Evolutionary conservation across 805 yeast species (phyloP).

Genomic region (Yamadazyma nakazawae): DNA sequence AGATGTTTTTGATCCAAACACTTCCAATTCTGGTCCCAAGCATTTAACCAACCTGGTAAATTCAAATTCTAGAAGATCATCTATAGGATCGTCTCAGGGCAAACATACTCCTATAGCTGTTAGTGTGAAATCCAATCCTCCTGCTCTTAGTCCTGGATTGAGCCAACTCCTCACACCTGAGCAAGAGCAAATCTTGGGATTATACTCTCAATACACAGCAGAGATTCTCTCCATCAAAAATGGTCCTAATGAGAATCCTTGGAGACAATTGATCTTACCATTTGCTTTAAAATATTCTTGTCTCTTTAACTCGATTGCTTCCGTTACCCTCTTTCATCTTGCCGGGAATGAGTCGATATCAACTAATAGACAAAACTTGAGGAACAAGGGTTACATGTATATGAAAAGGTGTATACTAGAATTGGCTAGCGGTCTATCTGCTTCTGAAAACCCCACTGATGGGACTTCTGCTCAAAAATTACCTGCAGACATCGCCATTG

Average conservation of each 20-base stretch:
- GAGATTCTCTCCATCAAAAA: slow-evolving; percentile 59
- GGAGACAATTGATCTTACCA: slow-evolving; percentile 59
- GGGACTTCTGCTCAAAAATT: slow-evolving; percentile 20
- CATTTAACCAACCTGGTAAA: neutral
- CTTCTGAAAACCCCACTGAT: slow-evolving; percentile 12
- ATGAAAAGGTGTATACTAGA: slow-evolving; percentile 61
- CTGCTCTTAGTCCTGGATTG: neutral
- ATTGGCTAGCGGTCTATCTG: slow-evolving; percentile 52
- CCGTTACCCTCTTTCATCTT: slow-evolving; percentile 63
- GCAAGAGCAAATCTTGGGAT: slow-evolving; percentile 32
- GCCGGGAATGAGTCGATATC: slow-evolving; percentile 37
- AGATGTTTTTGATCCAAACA: slow-evolving; percentile 6
- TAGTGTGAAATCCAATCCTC: slow-evolving; percentile 8
- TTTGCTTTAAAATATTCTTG: slow-evolving; percentile 54
- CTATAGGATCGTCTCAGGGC: neutral
- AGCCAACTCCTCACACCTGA: slow-evolving; percentile 24
- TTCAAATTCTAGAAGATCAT: neutral
- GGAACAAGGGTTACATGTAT: slow-evolving; percentile 51
- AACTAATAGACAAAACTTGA: slow-evolving; percentile 39
- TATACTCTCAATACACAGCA: slow-evolving; percentile 37
- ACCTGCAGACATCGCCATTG: slow-evolving; percentile 64
- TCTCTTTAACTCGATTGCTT: slow-evolving; percentile 58
- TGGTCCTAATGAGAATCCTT: slow-evolving; percentile 65
- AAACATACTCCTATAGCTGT: slow-evolving; percentile 6
- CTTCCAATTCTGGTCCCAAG: neutral